Evolutionary conservation across 805 yeast species (phyloP), one percentile per base, ranked within the genome.

Genomic region (Kazachstania psychrophila): DNA sequence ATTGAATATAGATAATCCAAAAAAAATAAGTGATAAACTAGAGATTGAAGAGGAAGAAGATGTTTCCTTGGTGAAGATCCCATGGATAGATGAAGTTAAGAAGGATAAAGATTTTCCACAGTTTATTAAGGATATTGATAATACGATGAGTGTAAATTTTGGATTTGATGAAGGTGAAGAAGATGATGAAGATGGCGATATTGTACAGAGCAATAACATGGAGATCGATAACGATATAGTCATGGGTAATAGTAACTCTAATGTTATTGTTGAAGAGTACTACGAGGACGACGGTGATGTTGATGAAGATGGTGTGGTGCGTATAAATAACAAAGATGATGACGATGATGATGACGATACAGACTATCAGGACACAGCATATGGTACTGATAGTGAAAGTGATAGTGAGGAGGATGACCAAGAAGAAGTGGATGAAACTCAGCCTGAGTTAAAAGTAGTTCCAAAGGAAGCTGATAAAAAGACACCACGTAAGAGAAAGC

Each of bases 101-200:
- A 33, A 37, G 1, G 49, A 46, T 23, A 41, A 43, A 5, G 34
- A 56, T 5, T 41, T 31, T 4, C 38, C 50, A 7, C 30, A 33
- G 9, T 55, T 59, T 36, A 40, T 57, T 2, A 49, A 48, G 32
- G 56, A 58, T 10, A 46, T 60, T 13, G 62, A 59, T 26, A 38
- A 43, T 10, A 47, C 56, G 3, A 54, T 60, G 52, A 52, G 54
- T 22, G 49, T 44, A 3, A 54, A 53, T 42, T 47, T 54, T 28
- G 64, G 56, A 8, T 56, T 44, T 35, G 61, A 54, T 11, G 63
- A 56, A 16, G 48, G 45, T 31, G 44, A 62, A 38, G 52, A 58
- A 6, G 48, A 48, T 2, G 45, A 33, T 31, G 51, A 48, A 6
- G 38, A 34, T 17, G 25, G 19, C 8, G 36, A 32, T 23, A 16